These are phyloP conservation scores for Danielia reshetovae DNA, from an alignment of 805 yeast genomes.

Conservation along the genomic window DNA sequence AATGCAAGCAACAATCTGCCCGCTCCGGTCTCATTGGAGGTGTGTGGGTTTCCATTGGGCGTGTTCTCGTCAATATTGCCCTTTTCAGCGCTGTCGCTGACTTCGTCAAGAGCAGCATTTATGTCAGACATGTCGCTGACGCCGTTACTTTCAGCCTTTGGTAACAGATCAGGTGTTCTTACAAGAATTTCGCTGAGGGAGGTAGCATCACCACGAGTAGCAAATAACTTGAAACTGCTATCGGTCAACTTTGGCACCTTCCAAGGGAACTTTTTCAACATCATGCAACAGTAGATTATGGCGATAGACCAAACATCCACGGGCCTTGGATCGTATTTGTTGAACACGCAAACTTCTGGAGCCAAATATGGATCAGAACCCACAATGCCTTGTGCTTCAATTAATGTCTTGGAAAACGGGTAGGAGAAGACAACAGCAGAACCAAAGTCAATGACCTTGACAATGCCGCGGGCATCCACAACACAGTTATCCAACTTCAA, in stretches of 20 bases:
- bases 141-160: slow-evolving; percentile 18
- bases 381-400: slow-evolving; percentile 79
- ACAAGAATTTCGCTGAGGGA: slow-evolving; percentile 62
- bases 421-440: slow-evolving; percentile 88
- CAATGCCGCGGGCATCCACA: slow-evolving; percentile 74
- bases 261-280: slow-evolving; percentile 91
- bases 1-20: slow-evolving; percentile 66
- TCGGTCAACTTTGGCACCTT: slow-evolving; percentile 82
- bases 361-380: slow-evolving; percentile 90
- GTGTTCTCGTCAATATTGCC: slow-evolving; percentile 8
- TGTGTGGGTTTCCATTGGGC: slow-evolving; percentile 44
- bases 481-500: slow-evolving; percentile 92
- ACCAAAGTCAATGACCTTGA: slow-evolving; percentile 89
- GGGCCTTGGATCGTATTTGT: slow-evolving; percentile 85
- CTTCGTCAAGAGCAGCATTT: slow-evolving; percentile 17
- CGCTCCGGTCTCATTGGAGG: slow-evolving; percentile 66
- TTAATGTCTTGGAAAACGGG: slow-evolving; percentile 69
- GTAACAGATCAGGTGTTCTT: slow-evolving; percentile 10
- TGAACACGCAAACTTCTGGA: slow-evolving; percentile 84
- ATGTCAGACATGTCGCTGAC: slow-evolving; percentile 18
- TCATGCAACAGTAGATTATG: slow-evolving; percentile 88
- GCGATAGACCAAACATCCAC: slow-evolving; percentile 94
- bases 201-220: slow-evolving; percentile 61
- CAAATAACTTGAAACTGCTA: slow-evolving; percentile 77
- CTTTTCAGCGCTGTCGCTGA: slow-evolving; percentile 5